Conservation (phyloP, 2,329 filamentous ascomycete genomes). For the Neonectria hederae region DNA sequence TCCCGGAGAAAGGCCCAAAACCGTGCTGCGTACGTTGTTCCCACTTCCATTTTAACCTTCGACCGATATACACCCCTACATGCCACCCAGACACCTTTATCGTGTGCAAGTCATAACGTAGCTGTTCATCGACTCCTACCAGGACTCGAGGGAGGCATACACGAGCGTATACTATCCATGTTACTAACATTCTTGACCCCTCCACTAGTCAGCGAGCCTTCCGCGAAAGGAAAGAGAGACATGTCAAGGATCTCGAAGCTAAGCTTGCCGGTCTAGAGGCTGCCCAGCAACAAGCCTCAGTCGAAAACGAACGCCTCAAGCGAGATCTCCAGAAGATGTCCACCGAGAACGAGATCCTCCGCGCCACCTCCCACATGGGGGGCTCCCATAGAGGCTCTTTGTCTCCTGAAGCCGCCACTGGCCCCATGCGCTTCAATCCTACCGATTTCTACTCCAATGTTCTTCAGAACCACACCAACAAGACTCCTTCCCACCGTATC, state of each 20-base stretch:
- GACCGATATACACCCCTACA: not conserved
- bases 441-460: conserved; percentile 76
- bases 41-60: not conserved
- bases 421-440: conserved; percentile 76
- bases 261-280: conserved; percentile 83
- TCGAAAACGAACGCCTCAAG: conserved; percentile 88
- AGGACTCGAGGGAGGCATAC: not conserved
- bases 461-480: conserved; percentile 69
- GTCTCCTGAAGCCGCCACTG: conserved; percentile 64
- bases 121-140: not conserved
- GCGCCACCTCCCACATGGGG: conserved; percentile 71
- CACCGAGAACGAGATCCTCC: conserved; percentile 92
- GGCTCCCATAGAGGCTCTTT: conserved; percentile 49
- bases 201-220: conserved; percentile 89
- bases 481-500: conserved; percentile 74
- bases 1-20: conserved; percentile 70
- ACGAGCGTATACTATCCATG: not conserved
- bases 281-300: conserved; percentile 74
- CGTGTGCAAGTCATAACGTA: not conserved
- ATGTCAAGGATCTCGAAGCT: conserved; percentile 90
- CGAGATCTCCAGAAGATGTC: conserved; percentile 83
- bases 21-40: conserved; percentile 64
- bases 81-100: not conserved
- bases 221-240: conserved; percentile 92
- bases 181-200: conserved; percentile 26